Evolutionary conservation across 169 alveolate species (phyloP).

Genomic region (Babesia ovata): DNA sequence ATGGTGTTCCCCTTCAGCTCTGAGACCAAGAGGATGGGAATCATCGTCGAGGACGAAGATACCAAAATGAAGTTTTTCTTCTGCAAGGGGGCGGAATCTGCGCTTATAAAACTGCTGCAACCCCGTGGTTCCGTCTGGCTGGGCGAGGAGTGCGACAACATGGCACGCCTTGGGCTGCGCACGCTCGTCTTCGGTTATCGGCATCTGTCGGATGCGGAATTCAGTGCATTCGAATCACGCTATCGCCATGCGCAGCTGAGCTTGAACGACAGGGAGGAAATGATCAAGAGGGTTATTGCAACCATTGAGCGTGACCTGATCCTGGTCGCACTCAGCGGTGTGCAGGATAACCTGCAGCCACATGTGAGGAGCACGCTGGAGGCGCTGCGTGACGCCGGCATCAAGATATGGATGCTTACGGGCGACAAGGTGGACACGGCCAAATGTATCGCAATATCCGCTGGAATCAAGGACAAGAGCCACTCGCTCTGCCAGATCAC

Average conservation of each 20-base stretch:
- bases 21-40: slow-evolving; percentile 98
- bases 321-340: slow-evolving; percentile 93
- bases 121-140: slow-evolving; percentile 86
- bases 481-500: slow-evolving; percentile 72
- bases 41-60: slow-evolving; percentile 85
- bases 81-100: slow-evolving; percentile 94
- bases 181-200: slow-evolving; percentile 93
- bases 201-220: slow-evolving; percentile 86
- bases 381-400: slow-evolving; percentile 93
- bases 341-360: slow-evolving; percentile 94
- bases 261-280: slow-evolving; percentile 72
- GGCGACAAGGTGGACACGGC: slow-evolving; percentile 99
- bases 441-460: slow-evolving; percentile 94
- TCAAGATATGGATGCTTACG: slow-evolving; percentile 98
- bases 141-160: slow-evolving; percentile 88
- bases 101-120: slow-evolving; percentile 86
- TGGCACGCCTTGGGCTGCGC: slow-evolving; percentile 93
- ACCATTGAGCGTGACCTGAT: slow-evolving; percentile 85
- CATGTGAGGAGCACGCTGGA: slow-evolving; percentile 93
- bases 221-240: slow-evolving; percentile 69
- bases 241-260: slow-evolving; percentile 68
- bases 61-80: slow-evolving; percentile 71
- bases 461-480: slow-evolving; percentile 89
- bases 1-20: slow-evolving; percentile 95
- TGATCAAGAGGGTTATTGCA: slow-evolving; percentile 66